Evolutionary conservation across 306 rosid genomes (phyloP).

Genomic region (Hippophae rhamnoides): DNA sequence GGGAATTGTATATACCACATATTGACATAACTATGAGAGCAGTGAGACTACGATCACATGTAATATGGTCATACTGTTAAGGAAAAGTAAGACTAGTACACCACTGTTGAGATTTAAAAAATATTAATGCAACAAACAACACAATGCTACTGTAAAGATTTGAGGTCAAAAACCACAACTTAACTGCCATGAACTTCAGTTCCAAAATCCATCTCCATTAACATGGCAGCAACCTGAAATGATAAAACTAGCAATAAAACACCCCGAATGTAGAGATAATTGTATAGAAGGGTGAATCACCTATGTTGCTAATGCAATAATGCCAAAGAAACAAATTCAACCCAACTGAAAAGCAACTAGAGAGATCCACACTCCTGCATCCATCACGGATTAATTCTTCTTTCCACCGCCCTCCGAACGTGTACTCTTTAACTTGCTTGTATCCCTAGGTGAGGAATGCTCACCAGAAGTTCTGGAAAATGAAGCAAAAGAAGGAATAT

Average conservation of each 20-base stretch:
- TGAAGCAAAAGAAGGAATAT: constrained; percentile 4
- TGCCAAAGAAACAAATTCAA: constrained; percentile 43
- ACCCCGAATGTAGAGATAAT: constrained; percentile 22
- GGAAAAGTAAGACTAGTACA: not conserved
- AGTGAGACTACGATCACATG: constrained; percentile 29
- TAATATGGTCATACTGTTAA: constrained; percentile 1
- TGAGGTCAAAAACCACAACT: constrained; percentile 67
- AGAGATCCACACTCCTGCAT: constrained; percentile 23
- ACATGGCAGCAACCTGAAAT: constrained; percentile 85
- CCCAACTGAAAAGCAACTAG: constrained; percentile 25
- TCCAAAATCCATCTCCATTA: constrained; percentile 55
- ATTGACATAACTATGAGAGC: not conserved
- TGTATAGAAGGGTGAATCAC: constrained; percentile 33
- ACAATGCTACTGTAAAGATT: constrained; percentile 36
- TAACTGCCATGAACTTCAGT: constrained; percentile 89
- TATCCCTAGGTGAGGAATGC: constrained; percentile 54
- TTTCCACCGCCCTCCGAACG: constrained; percentile 52
- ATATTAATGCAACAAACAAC: constrained; percentile 33
- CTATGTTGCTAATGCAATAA: constrained; percentile 39
- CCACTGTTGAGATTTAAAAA: constrained; percentile 15
- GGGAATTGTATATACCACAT: no score
- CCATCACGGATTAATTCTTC: constrained; percentile 36
- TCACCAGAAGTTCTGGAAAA: constrained; percentile 47
- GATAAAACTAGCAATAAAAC: constrained; percentile 49
- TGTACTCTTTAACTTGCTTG: constrained; percentile 38